Evolutionary conservation across 345 rosid species (phyloP).

Genomic region (sweet orange (Citrus sinensis)): DNA sequence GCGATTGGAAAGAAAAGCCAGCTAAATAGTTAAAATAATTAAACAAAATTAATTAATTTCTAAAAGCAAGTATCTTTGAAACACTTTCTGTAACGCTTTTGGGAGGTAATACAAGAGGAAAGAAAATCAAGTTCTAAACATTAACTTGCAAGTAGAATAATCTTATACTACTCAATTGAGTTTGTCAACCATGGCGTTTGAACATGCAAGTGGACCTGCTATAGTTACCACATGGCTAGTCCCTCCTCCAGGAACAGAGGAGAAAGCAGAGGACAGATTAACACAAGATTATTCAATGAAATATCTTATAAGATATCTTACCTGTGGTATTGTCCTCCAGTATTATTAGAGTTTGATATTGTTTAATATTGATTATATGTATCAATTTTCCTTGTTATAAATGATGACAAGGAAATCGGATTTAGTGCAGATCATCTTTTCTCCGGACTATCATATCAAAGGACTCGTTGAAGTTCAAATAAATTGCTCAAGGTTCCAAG

Average conservation of each 20-base stretch:
- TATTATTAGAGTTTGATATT: no score
- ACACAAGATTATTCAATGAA: no score
- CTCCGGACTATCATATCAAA: not conserved
- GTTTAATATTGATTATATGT: no score
- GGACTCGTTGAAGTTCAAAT: not conserved
- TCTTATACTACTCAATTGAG: no score
- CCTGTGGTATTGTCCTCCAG: no score
- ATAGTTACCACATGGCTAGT: no score
- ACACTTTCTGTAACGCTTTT: not conserved
- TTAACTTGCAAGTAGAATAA: not conserved
- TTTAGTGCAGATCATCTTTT: not conserved
- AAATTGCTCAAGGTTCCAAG: slow-evolving; percentile 1
- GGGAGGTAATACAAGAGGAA: not conserved
- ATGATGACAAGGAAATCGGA: not conserved
- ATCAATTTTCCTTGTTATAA: no score
- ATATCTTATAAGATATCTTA: no score
- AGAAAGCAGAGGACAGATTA: no score
- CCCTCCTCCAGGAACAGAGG: no score
- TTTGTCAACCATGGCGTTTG: no score
- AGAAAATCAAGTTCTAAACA: not conserved
- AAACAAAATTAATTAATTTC: not conserved
- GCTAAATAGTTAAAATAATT: not conserved
- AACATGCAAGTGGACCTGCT: no score
- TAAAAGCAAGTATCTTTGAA: not conserved
- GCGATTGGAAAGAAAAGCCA: not conserved